Conservation (phyloP, 2,329 filamentous ascomycete genomes). For the Diaporthe helianthi region DNA sequence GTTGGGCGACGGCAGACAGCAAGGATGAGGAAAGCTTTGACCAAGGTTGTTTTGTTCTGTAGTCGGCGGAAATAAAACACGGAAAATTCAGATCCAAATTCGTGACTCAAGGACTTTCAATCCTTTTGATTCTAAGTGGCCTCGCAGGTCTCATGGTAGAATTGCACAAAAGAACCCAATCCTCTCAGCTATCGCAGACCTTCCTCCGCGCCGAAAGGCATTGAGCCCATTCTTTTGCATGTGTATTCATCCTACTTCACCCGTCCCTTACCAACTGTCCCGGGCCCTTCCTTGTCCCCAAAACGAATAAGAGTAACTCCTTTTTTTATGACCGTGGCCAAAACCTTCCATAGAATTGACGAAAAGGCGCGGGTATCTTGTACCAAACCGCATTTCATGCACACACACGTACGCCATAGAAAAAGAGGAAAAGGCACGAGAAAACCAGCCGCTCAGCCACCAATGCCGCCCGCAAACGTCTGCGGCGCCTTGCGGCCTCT, state of each 20-base stretch:
- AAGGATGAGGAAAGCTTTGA: conserved; percentile 1
- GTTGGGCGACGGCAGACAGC: not conserved
- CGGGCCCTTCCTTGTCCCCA: not conserved
- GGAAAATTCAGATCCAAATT: conserved; percentile 12
- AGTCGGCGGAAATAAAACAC: conserved; percentile 14
- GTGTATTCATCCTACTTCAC: not conserved
- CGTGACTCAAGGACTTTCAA: not conserved
- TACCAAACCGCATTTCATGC: not conserved
- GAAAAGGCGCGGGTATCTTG: not conserved
- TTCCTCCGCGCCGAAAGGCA: not conserved
- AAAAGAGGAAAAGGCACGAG: not conserved
- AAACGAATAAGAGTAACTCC: not conserved
- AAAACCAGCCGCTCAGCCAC: conserved; percentile 27
- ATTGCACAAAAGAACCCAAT: not conserved
- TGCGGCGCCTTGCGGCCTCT: conserved; percentile 26
- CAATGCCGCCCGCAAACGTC: conserved; percentile 36
- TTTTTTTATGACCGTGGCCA: not conserved
- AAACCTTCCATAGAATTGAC: not conserved
- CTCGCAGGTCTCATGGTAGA: not conserved
- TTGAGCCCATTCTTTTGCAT: not conserved
- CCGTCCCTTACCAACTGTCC: not conserved
- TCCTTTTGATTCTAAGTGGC: not conserved
- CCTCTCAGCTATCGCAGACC: not conserved
- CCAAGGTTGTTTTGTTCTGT: conserved; percentile 16
- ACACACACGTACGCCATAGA: not conserved